Evolutionary conservation across 208 protist genomes (phyloP).

Genomic region (Wallacemonas sp.): DNA sequence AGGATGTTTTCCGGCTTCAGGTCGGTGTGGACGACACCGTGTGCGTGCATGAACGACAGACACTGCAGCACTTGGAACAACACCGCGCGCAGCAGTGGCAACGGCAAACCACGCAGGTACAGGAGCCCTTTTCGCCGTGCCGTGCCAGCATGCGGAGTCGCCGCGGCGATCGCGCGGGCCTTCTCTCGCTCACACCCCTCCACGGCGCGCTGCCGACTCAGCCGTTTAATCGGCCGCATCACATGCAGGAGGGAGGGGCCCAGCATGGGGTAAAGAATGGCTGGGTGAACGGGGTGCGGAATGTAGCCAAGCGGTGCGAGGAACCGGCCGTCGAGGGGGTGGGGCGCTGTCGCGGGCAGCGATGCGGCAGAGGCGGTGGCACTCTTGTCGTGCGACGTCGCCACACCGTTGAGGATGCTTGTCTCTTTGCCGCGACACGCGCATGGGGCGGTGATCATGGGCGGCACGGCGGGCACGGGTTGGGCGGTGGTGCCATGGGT

Average conservation of each 20-base stretch:
- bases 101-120: slow-evolving; percentile 52
- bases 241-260: slow-evolving; percentile 66
- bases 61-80: slow-evolving; percentile 77
- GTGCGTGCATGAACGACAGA: slow-evolving; percentile 55
- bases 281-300: slow-evolving; percentile 66
- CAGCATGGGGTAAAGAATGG: slow-evolving; percentile 71
- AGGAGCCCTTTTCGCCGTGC: slow-evolving; percentile 19
- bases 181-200: slow-evolving; percentile 4
- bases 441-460: neutral
- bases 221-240: slow-evolving; percentile 40
- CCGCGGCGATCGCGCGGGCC: neutral
- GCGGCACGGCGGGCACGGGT: slow-evolving; percentile 5
- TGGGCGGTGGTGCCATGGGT: slow-evolving; percentile 9
- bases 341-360: slow-evolving; percentile 28
- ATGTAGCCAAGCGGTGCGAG: slow-evolving; percentile 58
- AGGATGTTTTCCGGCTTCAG: slow-evolving; percentile 88
- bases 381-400: too few species aligned
- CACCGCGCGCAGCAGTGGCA: slow-evolving; percentile 50
- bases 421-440: too few species aligned
- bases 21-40: slow-evolving; percentile 79
- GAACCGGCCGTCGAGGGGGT: slow-evolving; percentile 53
- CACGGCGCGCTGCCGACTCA: slow-evolving; percentile 6
- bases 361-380: too few species aligned
- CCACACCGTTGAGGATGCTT: too few species aligned
- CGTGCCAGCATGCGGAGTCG: neutral